Evolutionary conservation across 805 yeast genomes (phyloP).

Genomic region (Sugiyamaella boreocaroliniensis): DNA sequence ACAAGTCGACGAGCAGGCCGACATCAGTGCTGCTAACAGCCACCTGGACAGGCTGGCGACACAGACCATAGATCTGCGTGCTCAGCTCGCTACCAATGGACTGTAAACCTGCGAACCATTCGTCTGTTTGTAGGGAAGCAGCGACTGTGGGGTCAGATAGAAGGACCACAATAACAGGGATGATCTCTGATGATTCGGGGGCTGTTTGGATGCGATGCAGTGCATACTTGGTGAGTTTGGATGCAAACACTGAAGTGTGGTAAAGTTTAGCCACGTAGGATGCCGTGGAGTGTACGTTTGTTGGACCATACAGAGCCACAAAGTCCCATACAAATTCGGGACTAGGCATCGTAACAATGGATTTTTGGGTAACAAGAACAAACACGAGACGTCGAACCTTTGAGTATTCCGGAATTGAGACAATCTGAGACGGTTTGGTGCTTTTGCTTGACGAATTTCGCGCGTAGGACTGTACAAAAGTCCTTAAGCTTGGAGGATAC

Average conservation of each 20-base stretch:
- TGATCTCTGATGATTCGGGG: background rate
- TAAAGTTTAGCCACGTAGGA: conserved; percentile 1
- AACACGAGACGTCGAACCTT: conserved; percentile 1
- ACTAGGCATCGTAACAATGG: conserved; percentile 9
- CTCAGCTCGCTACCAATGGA: conserved; percentile 8
- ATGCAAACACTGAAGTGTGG: background rate
- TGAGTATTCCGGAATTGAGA: background rate
- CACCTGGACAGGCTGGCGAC: background rate
- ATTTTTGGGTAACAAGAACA: conserved; percentile 4
- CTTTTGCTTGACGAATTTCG: background rate
- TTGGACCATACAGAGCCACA: conserved; percentile 20
- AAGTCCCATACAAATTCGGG: conserved; percentile 25
- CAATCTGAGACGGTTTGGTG: background rate
- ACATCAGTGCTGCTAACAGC: conserved; percentile 30
- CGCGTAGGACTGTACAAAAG: conserved; percentile 2
- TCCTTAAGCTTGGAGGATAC: background rate
- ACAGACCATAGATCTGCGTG: conserved; percentile 2
- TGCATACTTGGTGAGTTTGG: conserved; percentile 6
- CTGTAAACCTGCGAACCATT: conserved; percentile 11
- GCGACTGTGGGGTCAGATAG: conserved; percentile 4
- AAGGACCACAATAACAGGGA: conserved; percentile 7
- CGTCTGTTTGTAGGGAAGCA: conserved; percentile 6
- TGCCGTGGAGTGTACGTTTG: conserved; percentile 10
- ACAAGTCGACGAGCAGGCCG: conserved; percentile 45
- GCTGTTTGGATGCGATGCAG: conserved; percentile 3